These are phyloP conservation scores for Chenopodium album DNA, from an alignment of 148 eudicot species.

Conservation along the genomic window DNA sequence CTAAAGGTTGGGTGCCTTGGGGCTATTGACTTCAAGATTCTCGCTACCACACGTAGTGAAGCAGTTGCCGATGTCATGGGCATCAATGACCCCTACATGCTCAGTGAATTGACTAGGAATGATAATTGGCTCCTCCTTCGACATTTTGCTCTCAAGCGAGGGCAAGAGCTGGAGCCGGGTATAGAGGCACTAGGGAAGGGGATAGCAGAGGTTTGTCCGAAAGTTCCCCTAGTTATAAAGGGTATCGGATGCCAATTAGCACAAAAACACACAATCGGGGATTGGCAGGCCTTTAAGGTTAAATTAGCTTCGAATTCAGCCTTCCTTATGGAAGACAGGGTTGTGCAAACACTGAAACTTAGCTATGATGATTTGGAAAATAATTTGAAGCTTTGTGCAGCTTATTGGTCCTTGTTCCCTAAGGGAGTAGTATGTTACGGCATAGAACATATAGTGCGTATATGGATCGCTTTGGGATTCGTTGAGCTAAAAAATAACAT, in stretches of 20 bases:
- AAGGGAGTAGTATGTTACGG: not conserved
- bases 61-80: not conserved
- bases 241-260: not conserved
- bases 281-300: constrained; percentile 1
- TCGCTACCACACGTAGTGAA: constrained; percentile 1
- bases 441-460: not conserved
- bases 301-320: not conserved
- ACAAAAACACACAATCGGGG: not conserved
- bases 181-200: not conserved
- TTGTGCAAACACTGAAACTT: not conserved
- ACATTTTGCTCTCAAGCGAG: not conserved
- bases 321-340: not conserved
- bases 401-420: constrained; percentile 15
- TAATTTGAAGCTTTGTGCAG: not conserved
- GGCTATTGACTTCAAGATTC: not conserved
- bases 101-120: constrained; percentile 1
- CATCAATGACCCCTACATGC: not conserved
- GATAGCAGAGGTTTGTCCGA: not conserved
- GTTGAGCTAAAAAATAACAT: not conserved
- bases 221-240: constrained; percentile 13
- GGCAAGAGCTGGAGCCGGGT: not conserved
- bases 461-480: constrained; percentile 24
- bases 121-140: constrained; percentile 6
- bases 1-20: not conserved
- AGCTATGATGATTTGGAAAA: not conserved